A percentile compares a stretch with the other conserved stretches of the same genome.
phyloP scores from a whole-genome alignment of 345 rosid genomes.

The Lagerstroemia speciosa region DNA sequence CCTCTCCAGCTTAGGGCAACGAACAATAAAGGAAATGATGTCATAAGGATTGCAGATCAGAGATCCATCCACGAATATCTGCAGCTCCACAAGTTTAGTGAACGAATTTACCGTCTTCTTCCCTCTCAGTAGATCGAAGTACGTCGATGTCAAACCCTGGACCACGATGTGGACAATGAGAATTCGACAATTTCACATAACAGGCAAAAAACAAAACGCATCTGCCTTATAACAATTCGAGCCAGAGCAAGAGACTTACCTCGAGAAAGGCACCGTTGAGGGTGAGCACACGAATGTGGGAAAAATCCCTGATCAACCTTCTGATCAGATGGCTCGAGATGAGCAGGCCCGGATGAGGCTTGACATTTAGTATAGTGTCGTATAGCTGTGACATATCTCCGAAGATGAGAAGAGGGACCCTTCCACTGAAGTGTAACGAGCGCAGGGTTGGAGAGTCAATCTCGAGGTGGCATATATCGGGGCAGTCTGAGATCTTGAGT shows the following conservation, averaged over 20 bases:
- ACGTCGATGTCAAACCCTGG: constrained; percentile 8
- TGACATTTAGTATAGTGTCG: constrained; percentile 1
- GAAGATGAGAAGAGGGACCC: not conserved
- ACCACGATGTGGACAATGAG: not conserved
- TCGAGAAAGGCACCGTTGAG: constrained; percentile 13
- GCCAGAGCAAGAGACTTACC: not conserved
- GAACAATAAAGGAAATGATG: constrained; percentile 10
- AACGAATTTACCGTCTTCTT: not conserved
- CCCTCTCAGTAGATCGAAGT: not conserved
- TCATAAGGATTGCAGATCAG: constrained; percentile 12
- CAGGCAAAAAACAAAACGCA: not conserved
- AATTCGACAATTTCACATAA: not conserved
- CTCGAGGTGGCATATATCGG: not conserved
- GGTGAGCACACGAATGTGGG: constrained; percentile 1
- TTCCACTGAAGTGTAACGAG: constrained; percentile 1
- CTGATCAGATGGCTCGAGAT: not conserved
- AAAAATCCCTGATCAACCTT: not conserved
- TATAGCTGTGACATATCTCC: not conserved
- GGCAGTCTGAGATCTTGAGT: constrained; percentile 5
- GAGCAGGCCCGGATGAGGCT: not conserved
- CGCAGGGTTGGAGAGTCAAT: not conserved
- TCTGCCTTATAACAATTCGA: not conserved
- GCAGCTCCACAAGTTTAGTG: constrained; percentile 15
- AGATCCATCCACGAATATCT: constrained; percentile 15
- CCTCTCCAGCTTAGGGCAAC: constrained; percentile 11